A percentile compares a stretch with the other conserved stretches of the same genome.
Conservation (phyloP, 2,329 filamentous ascomycete genomes). For the Cordyceps javanica region DNA sequence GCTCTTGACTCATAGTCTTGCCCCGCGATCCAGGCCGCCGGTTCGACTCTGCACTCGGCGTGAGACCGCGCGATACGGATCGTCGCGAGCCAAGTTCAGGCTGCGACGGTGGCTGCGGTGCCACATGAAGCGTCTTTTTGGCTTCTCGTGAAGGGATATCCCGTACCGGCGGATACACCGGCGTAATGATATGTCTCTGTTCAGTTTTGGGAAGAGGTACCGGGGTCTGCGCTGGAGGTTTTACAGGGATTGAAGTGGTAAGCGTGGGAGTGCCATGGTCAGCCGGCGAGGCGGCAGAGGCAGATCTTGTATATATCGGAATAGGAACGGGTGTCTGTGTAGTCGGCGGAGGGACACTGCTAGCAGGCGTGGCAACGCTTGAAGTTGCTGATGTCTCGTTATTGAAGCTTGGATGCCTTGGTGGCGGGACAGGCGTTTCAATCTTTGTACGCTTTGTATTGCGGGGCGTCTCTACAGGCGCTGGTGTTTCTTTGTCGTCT, state of each 20-base stretch:
- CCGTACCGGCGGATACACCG: slow-evolving; percentile 25
- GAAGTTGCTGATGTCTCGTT: slow-evolving; percentile 23
- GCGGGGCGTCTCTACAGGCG: slow-evolving; percentile 29
- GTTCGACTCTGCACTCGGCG: slow-evolving; percentile 26
- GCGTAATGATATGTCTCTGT: slow-evolving; percentile 22
- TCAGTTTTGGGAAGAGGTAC: slow-evolving; percentile 31
- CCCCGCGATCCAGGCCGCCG: slow-evolving; percentile 48
- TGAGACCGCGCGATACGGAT: slow-evolving; percentile 28
- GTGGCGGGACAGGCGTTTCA: slow-evolving; percentile 49
- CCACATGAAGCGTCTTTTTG: slow-evolving; percentile 19
- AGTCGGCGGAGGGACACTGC: slow-evolving; percentile 17
- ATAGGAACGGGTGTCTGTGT: slow-evolving; percentile 39
- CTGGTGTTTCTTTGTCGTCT: slow-evolving; percentile 23
- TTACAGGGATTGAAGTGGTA: slow-evolving; percentile 25
- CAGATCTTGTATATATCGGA: slow-evolving; percentile 23
- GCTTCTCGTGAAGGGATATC: slow-evolving; percentile 23
- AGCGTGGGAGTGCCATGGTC: slow-evolving; percentile 20
- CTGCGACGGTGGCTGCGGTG: slow-evolving; percentile 10
- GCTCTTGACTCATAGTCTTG: slow-evolving; percentile 47
- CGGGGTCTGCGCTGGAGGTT: slow-evolving; percentile 30
- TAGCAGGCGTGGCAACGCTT: slow-evolving; percentile 10
- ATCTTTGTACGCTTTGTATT: slow-evolving; percentile 48
- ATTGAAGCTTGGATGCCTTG: slow-evolving; percentile 28
- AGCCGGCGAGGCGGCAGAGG: slow-evolving; percentile 26
- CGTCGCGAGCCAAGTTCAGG: slow-evolving; percentile 23